Evolutionary conservation across 2,329 filamentous ascomycete genomes (phyloP), one percentile per base, ranked within the genome.

Genomic region (Hymenoscyphus fructigenus): DNA sequence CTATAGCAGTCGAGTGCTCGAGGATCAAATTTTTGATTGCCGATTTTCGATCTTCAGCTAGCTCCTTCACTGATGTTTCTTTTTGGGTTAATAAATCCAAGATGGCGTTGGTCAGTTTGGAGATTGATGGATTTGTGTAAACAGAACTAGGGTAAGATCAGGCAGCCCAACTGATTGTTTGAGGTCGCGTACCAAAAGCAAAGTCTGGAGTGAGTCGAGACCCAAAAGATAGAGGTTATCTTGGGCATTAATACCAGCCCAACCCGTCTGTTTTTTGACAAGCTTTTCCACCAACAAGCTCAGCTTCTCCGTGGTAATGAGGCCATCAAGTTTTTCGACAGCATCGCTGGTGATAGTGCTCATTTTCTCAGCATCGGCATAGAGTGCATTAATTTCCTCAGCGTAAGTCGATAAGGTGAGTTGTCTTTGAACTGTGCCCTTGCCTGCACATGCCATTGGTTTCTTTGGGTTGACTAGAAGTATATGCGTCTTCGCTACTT

Each of bases 391-490:
- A 1, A 80, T 55, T 62, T 78, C 75, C 0, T 68, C 23, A 5
- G 66, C 61, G 62, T 78, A 79, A 10, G 75, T 41, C 2, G 70
- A 62, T 3, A 78, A 12, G 2, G 76, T 76, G 28, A 66, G 58
- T 23, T 63, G 64, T 36, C 78, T 70, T 63, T 77, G 77, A 3
- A 79, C 67, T 0, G 77, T 79, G 1, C 78, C 78, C 64, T 80
- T 80, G 0, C 68, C 70, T 7, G 77, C 70, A 20, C 75, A 73
- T 1, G 73, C 65, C 63, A 80, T 73, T 1, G 78, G 77, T 68
- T 76, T 78, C 0, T 70, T 70, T 0, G 72, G 58, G 6, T 68
- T 63, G 0, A 74, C 71, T 14, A 80, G 72, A 1, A 74, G 38
- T 26, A 80, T 75, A n/a, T 72, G 66, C 0, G 65, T 62, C 59